phyloP scores from a whole-genome alignment of 208 protist genomes.

The Trypanosoma scelopori region DNA sequence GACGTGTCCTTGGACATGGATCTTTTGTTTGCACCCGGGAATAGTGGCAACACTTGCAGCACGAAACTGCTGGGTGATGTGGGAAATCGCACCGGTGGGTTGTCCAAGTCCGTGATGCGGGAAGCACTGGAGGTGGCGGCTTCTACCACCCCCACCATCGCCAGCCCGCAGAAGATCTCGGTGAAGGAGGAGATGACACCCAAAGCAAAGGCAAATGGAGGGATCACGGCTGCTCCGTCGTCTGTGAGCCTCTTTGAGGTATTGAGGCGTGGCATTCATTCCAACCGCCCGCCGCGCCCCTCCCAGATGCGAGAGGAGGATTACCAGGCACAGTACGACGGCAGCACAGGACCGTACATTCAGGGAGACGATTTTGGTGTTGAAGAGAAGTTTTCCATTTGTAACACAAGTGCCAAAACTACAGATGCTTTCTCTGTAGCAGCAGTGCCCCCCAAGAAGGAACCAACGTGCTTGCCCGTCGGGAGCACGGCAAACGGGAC shows the following conservation, averaged over 20 bases:
- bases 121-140: conserved; percentile 9
- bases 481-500: conserved; percentile 24
- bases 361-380: background rate
- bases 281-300: conserved; percentile 34
- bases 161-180: background rate
- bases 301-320: conserved; percentile 44
- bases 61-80: background rate
- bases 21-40: conserved; percentile 1
- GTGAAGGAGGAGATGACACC: background rate
- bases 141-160: background rate
- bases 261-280: conserved; percentile 21
- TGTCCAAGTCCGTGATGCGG: conserved; percentile 17
- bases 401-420: background rate
- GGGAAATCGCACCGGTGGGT: background rate
- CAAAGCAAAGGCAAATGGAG: too few species aligned
- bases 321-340: conserved; percentile 22
- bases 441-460: background rate
- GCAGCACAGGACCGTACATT: background rate
- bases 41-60: background rate
- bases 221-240: background rate
- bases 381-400: background rate
- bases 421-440: background rate
- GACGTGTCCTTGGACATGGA: conserved; percentile 72
- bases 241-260: conserved; percentile 15
- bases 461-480: background rate